Conservation (phyloP, 2,329 filamentous ascomycete species). For the Colletotrichum sansevieriae region DNA sequence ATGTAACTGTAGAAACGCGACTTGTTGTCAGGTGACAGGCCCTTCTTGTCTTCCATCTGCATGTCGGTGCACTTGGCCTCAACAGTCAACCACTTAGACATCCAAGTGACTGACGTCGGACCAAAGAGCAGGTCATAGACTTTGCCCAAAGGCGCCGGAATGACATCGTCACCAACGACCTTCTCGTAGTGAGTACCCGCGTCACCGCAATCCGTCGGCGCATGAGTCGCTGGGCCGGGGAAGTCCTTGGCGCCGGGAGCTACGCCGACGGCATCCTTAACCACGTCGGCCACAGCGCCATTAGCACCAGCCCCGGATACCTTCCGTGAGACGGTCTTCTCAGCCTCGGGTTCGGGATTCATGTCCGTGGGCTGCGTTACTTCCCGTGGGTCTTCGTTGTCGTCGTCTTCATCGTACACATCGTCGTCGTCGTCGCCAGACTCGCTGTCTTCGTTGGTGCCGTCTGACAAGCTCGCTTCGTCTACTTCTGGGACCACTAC, state of each 20-base stretch:
- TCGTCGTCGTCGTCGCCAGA: conserved; percentile 74
- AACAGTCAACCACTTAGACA: conserved; percentile 86
- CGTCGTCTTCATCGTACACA: conserved; percentile 83
- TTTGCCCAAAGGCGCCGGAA: conserved; percentile 90
- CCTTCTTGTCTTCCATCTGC: conserved; percentile 86
- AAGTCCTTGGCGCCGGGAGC: conserved; percentile 72
- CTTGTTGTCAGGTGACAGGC: conserved; percentile 80
- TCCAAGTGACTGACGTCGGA: conserved; percentile 80
- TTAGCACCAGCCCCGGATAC: conserved; percentile 70
- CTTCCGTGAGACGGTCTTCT: conserved; percentile 78
- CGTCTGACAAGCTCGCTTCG: conserved; percentile 64
- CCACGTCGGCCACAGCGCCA: conserved; percentile 61
- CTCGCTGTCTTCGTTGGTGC: conserved; percentile 73
- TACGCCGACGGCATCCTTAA: conserved; percentile 60
- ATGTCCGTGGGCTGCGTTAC: conserved; percentile 55
- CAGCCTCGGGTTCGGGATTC: conserved; percentile 65
- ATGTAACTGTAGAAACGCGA: conserved; percentile 86
- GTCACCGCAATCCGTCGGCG: conserved; percentile 88
- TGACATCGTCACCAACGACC: conserved; percentile 84
- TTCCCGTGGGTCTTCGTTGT: conserved; percentile 72
- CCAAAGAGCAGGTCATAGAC: conserved; percentile 93
- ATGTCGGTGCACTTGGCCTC: conserved; percentile 94
- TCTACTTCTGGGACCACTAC: conserved; percentile 50
- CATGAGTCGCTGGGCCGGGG: conserved; percentile 85
- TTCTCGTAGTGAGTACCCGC: conserved; percentile 84